Conservation (phyloP, 768 basidiomycete genomes). For the Mycena epipterygia region DNA sequence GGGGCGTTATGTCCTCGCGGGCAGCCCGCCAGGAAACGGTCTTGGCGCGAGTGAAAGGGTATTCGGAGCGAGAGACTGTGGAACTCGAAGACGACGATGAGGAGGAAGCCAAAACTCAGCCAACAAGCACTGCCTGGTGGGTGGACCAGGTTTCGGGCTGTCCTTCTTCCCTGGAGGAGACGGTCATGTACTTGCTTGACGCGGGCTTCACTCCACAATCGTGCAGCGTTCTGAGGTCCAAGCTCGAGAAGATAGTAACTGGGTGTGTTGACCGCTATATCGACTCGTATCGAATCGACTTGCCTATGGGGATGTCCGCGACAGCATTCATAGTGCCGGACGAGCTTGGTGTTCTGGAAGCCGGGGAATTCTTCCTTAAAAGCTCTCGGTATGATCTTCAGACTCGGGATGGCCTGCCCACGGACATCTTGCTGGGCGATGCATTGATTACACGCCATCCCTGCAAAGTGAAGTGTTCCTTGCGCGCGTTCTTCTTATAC, state of each 20-base stretch:
- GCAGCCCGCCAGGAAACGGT: constrained; percentile 53
- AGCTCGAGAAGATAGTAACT: constrained; percentile 64
- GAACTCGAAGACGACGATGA: constrained; percentile 55
- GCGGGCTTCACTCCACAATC: constrained; percentile 68
- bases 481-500: background rate
- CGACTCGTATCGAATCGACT: constrained; percentile 60
- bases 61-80: constrained; percentile 52
- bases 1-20: constrained; percentile 57
- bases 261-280: constrained; percentile 57
- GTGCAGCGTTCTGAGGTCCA: constrained; percentile 65
- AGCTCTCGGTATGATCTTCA: constrained; percentile 48
- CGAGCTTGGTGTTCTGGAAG: constrained; percentile 49
- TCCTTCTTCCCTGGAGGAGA: constrained; percentile 76
- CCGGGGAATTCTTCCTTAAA: constrained; percentile 56
- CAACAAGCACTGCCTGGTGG: constrained; percentile 77
- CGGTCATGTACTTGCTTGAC: constrained; percentile 68
- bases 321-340: constrained; percentile 76
- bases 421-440: constrained; percentile 54
- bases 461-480: constrained; percentile 48
- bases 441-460: constrained; percentile 62
- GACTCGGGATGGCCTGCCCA: constrained; percentile 46
- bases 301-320: constrained; percentile 66
- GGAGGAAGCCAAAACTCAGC: constrained; percentile 51
- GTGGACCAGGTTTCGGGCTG: constrained; percentile 72
- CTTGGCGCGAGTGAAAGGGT: constrained; percentile 60